Evolutionary conservation across 345 rosid species (phyloP).

Genomic region (Populus pruinosa): DNA sequence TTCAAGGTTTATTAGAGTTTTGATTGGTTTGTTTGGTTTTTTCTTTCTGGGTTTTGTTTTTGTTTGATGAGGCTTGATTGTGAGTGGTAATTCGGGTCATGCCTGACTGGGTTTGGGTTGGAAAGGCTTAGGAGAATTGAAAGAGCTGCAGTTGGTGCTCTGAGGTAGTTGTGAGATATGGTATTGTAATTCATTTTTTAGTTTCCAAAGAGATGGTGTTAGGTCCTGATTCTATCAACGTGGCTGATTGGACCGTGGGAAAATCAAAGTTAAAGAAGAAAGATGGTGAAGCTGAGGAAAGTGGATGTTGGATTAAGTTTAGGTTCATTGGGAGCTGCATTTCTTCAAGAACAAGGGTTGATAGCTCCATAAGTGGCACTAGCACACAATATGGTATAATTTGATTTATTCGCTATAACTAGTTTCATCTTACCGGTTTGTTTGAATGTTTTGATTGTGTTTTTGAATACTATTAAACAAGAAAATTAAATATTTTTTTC

Average conservation of each 20-base stretch:
- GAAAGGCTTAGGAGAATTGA: background rate
- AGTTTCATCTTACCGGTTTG: constrained; percentile 1
- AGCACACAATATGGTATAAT: constrained; percentile 34
- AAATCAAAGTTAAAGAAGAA: constrained; percentile 32
- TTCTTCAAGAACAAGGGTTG: constrained; percentile 33
- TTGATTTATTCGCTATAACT: background rate
- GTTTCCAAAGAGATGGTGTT: constrained; percentile 23
- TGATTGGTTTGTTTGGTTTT: background rate
- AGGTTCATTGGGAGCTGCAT: constrained; percentile 37
- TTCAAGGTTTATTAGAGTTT: constrained; percentile 7
- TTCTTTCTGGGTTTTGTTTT: background rate
- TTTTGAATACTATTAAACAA: background rate
- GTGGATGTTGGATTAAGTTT: constrained; percentile 41
- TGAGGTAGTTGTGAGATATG: background rate
- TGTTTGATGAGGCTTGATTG: background rate
- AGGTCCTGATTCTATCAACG: constrained; percentile 25
- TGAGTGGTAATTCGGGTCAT: background rate
- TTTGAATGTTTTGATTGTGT: background rate
- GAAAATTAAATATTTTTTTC: background rate
- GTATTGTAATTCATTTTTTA: background rate
- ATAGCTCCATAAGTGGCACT: constrained; percentile 27
- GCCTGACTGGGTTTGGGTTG: constrained; percentile 1
- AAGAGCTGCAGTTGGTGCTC: background rate
- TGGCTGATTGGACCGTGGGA: constrained; percentile 20
- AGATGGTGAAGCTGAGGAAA: constrained; percentile 18